These are phyloP conservation scores for Brassica rapa DNA, from an alignment of 345 rosid species.

Conservation along the genomic window DNA sequence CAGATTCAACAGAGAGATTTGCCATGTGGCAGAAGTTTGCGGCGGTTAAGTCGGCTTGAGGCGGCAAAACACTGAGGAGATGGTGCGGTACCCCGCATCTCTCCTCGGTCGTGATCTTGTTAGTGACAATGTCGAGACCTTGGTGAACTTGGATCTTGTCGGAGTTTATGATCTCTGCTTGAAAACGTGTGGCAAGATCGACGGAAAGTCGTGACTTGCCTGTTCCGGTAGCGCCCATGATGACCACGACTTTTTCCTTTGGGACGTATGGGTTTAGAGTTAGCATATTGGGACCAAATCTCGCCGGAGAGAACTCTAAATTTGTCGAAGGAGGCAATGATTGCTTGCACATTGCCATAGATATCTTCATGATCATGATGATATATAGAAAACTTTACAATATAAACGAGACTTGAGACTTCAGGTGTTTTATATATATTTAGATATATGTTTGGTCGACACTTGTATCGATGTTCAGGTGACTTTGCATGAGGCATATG, in stretches of 20 bases:
- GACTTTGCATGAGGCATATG: constrained; percentile 30
- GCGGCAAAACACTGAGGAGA: constrained; percentile 52
- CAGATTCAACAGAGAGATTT: constrained; percentile 44
- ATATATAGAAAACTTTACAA: neutral
- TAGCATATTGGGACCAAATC: constrained; percentile 37
- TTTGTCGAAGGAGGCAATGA: constrained; percentile 37
- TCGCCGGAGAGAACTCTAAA: constrained; percentile 33
- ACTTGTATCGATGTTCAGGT: constrained; percentile 32
- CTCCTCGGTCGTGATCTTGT: constrained; percentile 66
- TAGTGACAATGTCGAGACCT: constrained; percentile 68
- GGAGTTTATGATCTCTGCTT: constrained; percentile 69
- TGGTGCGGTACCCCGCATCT: constrained; percentile 67
- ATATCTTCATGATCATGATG: constrained; percentile 40
- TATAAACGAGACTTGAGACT: neutral
- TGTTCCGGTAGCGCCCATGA: constrained; percentile 75
- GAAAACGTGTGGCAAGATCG: constrained; percentile 65
- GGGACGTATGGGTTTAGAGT: constrained; percentile 41
- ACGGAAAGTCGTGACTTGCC: constrained; percentile 77
- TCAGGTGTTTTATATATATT: neutral
- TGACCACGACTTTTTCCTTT: constrained; percentile 59
- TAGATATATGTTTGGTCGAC: constrained; percentile 8
- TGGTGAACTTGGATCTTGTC: constrained; percentile 72
- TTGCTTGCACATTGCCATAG: constrained; percentile 46
- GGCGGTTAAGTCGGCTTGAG: constrained; percentile 57
- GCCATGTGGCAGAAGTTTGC: constrained; percentile 55